Base-by-base conservation (phyloP, 768 basidiomycete species). In the Russula brevipes region DNA sequence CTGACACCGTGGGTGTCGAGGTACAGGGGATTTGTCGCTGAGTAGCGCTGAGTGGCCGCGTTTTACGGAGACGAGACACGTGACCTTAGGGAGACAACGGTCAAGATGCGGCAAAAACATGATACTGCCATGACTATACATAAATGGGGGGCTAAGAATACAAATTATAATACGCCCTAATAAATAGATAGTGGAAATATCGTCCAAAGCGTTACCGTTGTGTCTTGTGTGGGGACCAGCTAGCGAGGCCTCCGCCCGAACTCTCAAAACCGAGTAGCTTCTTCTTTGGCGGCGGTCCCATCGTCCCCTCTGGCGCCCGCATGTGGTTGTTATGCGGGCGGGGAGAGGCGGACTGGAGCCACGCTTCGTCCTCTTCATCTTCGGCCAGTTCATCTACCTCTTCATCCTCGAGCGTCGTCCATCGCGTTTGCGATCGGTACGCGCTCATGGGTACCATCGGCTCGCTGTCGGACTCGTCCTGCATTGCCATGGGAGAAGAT, bases 111-210 rank as follows among this genome's bases (percentile, higher is more conserved):
- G 41, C 19, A 44, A 17, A n/a, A 45, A 16, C 19, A 16, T 5
- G 45, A 16, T 45, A 4, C 44, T 35, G 35, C 33, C 6, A 45
- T 53, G 60, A 46, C 60, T 30, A 47, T 63, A 60, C 57, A 64
- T 64, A 59, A 55, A 45, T 36, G 47, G n/a, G 31, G 63, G 58
- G 63, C 63, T 58, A 55, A 55, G 63, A 64, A 60, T 64, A 64
- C 63, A 64, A 42, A 42, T 10, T 64, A 64, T 60, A 45, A 54
- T 56, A 60, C 63, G 59, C 63, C 63, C 63, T 24, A 44, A 59
- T 60, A 64, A 36, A 56, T 64, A 59, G 16, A 45, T 19, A 14
- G 17, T 42, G 31, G 24, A 49, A 56, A 55, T 5, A 33, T 57
- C 30, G 62, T 63, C 44, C 41, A 12, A 17, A 49, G 6, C 54